These are phyloP conservation scores for Pholiota conissans DNA, from an alignment of 768 basidiomycete genomes.

Conservation along the genomic window DNA sequence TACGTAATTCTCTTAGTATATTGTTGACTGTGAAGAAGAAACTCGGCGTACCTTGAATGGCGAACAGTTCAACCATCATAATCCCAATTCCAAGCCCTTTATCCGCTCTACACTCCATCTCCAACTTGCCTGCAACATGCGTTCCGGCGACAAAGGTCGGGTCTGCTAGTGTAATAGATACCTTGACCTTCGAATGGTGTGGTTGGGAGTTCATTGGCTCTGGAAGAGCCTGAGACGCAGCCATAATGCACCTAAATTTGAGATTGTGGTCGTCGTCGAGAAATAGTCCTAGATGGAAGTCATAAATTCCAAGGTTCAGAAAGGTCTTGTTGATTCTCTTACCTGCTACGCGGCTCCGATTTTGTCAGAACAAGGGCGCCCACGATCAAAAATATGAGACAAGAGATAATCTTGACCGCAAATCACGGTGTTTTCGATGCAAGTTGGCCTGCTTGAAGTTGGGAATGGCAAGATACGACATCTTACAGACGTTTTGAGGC, in stretches of 20 bases:
- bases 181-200: constrained; percentile 76
- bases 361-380: constrained; percentile 8
- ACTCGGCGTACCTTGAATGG: constrained; percentile 59
- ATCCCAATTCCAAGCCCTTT: constrained; percentile 69
- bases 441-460: constrained; percentile 12
- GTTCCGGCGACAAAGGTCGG: constrained; percentile 65
- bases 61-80: constrained; percentile 79
- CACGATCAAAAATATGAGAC: constrained; percentile 17
- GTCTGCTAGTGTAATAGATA: constrained; percentile 60
- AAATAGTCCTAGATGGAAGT: background rate
- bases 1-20: constrained; percentile 26
- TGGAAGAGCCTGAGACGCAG: constrained; percentile 25
- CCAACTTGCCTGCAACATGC: constrained; percentile 71
- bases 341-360: constrained; percentile 8
- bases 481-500: constrained; percentile 10
- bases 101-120: constrained; percentile 79
- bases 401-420: constrained; percentile 13
- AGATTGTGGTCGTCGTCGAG: background rate
- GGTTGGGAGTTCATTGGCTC: constrained; percentile 84
- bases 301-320: background rate
- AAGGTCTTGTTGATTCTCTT: background rate
- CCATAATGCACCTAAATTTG: constrained; percentile 12
- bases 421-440: constrained; percentile 11
- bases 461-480: constrained; percentile 10
- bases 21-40: constrained; percentile 1